Base-by-base conservation (phyloP, 495 filamentous ascomycete genomes). In the Penicillium paxilli region DNA sequence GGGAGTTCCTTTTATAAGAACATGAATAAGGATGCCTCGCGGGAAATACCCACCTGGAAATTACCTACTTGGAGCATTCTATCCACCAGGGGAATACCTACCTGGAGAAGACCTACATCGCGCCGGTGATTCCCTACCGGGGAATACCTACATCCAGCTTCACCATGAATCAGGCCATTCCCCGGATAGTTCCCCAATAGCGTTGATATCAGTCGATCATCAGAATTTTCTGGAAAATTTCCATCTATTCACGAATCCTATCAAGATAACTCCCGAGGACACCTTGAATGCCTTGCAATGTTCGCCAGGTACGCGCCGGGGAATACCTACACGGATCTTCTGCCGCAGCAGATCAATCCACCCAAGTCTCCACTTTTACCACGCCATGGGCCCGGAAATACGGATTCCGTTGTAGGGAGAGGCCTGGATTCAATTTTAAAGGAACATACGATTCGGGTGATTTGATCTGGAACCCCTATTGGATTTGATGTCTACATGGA, bases 321-420 rank as follows among this genome's bases (percentile, higher is more conserved):
- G n/a, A 48, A 50, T 57, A 53, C 53, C 58, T 58, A 62, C 54
- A 52, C 3, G 47, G 38, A 16, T 4, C 11, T 28, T 28, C 26
- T 28, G 5, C 35, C 8, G 0, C 17, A 16, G n/a, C 35, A 38
- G 35, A 19, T 38, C 35, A 11, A 42, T 22, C 17, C 40, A 10
- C 17, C 35, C 35, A 40, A 11, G 9, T 42, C 40, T 42, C 40
- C 40, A 42, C 40, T 42, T 42, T 23, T 9, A 23, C 21, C 19
- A 22, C 40, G 40, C 40, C 40, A 42, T 20, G 12, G n/a, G 14
- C 8, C 40, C 40, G 40, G 40, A 42, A 42, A 9, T 11, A 42
- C 21, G 2, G n/a, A 23, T 11, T 42, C 40, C 40, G 40, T 42
- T 42, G 10, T 42, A 42, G 38, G 16, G 38, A 23, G 38, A 24